Conservation (phyloP, 1,139 yeast species). For the Candida glucosophila region DNA sequence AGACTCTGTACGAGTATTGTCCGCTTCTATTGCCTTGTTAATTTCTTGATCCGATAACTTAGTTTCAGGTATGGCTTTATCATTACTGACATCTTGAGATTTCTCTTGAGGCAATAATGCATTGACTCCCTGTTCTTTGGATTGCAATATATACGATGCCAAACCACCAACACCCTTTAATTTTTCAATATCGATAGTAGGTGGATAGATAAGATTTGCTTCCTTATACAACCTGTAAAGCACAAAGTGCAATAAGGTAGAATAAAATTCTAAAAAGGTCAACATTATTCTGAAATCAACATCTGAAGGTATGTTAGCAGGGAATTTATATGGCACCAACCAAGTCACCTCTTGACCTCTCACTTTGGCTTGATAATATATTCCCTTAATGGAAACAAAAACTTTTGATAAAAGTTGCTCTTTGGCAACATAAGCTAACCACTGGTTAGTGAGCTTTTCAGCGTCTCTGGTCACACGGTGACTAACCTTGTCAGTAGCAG, state of each 20-base stretch:
- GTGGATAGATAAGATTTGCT: conserved; percentile 83
- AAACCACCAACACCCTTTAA: conserved; percentile 90
- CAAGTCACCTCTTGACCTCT: conserved; percentile 92
- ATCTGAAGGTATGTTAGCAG: conserved; percentile 89
- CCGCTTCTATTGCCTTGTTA: conserved; percentile 44
- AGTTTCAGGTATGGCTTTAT: conserved; percentile 25
- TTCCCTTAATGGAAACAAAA: conserved; percentile 95
- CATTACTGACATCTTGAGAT: conserved; percentile 9
- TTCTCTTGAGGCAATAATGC: conserved; percentile 33
- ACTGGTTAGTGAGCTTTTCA: conserved; percentile 78
- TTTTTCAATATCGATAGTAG: conserved; percentile 63
- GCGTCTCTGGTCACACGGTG: conserved; percentile 81
- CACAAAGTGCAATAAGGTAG: conserved; percentile 83
- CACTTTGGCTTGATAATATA: conserved; percentile 84
- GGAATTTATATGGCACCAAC: conserved; percentile 96
- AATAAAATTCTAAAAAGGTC: conserved; percentile 91
- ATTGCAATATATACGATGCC: conserved; percentile 62
- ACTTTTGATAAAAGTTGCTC: conserved; percentile 79
- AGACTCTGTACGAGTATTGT: conserved; percentile 28
- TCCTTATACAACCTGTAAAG: conserved; percentile 81
- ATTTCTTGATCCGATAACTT: conserved; percentile 37
- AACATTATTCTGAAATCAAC: conserved; percentile 96
- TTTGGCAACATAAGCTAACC: conserved; percentile 90
- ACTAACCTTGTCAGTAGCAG: conserved; percentile 80
- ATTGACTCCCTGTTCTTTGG: conserved; percentile 29